Base-by-base conservation (phyloP, 441 rosid species). In the Syzygium malaccense region DNA sequence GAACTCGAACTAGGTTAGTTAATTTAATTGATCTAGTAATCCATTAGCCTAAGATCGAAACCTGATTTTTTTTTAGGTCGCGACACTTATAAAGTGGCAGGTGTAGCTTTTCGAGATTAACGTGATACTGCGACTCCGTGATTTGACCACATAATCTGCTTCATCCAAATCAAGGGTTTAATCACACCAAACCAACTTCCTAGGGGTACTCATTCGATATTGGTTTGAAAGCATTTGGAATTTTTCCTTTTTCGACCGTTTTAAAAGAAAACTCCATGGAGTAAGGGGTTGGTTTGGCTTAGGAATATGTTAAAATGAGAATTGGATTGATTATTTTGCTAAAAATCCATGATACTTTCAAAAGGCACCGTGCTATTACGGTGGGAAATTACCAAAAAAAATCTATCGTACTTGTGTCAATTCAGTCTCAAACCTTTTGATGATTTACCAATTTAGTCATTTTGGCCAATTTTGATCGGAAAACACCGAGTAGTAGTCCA, bases 161-260 rank as follows among this genome's bases (percentile, higher is more conserved):
- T 33, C 80, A 33, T 68, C 15, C 13, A 68, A 23, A 33, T 33
- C 8, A 3, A 68, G 49, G 3, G 28, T 68, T 66, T 68, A 18
- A 2, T 2, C 2, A 1, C 79, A 18, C 33, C 79, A 14, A 68
- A 32, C 23, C 79, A 17, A 18, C 25, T 13, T 33, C 7, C 10
- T 0, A 32, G 0, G 12, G 25, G 7, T 68, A 18, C 6, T 18
- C 6, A 68, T 68, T 68, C 14, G 7, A 4, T 32, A 9, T 68
- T 68, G 79, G 48, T 32, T 66, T 4, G 26, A 68, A 10, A 32
- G 19, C 3, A 68, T 32, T 8, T 32, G 33, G 48, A 9, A 9
- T 32, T 13, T 68, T 33, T 33, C 32, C 3, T 8, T 0, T 54
- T 64, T 64, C 0, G 0, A 8, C 0, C 11, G 1, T 30, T 64